phyloP scores from a whole-genome alignment of 257 asterid species.

The Solanum clarkiae region DNA sequence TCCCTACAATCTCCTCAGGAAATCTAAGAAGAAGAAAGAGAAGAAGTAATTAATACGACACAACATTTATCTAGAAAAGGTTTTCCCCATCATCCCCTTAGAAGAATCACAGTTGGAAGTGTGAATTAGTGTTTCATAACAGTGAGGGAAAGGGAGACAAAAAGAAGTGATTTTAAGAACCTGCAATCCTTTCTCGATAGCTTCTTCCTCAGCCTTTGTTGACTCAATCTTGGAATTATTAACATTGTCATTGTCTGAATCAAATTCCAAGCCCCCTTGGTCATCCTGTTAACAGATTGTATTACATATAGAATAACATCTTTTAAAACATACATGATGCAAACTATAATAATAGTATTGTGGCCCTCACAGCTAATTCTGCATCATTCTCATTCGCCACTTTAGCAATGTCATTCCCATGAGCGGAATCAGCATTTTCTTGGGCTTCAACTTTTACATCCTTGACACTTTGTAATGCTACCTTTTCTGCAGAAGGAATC shows the following conservation, averaged over 20 bases:
- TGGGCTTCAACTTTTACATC: constrained; percentile 49
- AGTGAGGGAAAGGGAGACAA: neutral
- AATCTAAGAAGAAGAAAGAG: neutral
- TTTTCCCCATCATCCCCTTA: neutral
- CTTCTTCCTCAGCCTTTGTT: constrained; percentile 92
- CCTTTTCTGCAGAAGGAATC: constrained; percentile 56
- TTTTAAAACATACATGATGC: neutral
- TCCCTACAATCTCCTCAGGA: neutral
- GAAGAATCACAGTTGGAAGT: neutral
- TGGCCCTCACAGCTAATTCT: constrained; percentile 43
- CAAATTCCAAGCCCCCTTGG: constrained; percentile 52
- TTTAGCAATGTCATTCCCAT: constrained; percentile 17
- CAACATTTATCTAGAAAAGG: neutral
- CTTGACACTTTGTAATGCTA: constrained; percentile 37
- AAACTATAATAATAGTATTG: neutral
- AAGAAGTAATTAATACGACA: neutral
- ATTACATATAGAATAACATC: neutral
- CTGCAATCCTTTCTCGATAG: constrained; percentile 90
- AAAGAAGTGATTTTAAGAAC: constrained; percentile 13
- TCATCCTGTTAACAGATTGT: constrained; percentile 32
- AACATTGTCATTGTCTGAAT: constrained; percentile 57
- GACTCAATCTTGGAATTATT: constrained; percentile 64
- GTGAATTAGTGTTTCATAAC: neutral
- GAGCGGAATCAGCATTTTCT: constrained; percentile 19
- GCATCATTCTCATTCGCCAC: constrained; percentile 37